Evolutionary conservation across 176 grass and related monocot species (phyloP).

Genomic region (Musa schizocarpa): DNA sequence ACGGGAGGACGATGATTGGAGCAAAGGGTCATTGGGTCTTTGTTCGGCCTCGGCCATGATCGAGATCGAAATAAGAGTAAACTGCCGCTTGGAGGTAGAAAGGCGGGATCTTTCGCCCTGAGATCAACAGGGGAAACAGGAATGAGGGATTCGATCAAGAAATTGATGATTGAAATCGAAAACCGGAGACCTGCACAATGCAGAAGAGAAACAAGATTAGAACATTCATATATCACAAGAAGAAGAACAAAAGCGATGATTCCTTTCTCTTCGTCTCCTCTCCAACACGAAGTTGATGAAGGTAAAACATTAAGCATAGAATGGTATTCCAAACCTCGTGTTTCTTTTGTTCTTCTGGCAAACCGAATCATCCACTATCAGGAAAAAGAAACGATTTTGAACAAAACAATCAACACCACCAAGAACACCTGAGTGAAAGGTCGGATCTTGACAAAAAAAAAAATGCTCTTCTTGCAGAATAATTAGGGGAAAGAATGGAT

Average conservation of each 20-base stretch:
- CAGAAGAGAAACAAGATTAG: neutral
- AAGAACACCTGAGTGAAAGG: neutral
- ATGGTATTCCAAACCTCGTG: neutral
- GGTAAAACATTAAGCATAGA: neutral
- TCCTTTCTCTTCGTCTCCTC: no score
- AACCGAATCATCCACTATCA: neutral
- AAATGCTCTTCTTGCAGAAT: no score
- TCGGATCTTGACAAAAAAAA: neutral
- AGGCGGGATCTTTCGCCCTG: neutral
- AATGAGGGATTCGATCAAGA: neutral
- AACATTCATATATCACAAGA: neutral
- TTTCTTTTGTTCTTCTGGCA: no score
- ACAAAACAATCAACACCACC: neutral
- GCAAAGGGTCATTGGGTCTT: neutral
- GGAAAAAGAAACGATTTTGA: neutral
- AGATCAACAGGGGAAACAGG: neutral
- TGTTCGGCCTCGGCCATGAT: neutral
- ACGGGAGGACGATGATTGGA: neutral
- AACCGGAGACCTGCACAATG: neutral
- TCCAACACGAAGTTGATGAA: neutral
- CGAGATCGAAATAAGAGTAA: neutral
- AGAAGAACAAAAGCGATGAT: no score
- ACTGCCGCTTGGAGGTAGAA: neutral
- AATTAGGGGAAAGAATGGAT: no score
- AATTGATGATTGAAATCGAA: no score